Base-by-base conservation (phyloP, 345 rosid genomes). In the Theobroma cacao region DNA sequence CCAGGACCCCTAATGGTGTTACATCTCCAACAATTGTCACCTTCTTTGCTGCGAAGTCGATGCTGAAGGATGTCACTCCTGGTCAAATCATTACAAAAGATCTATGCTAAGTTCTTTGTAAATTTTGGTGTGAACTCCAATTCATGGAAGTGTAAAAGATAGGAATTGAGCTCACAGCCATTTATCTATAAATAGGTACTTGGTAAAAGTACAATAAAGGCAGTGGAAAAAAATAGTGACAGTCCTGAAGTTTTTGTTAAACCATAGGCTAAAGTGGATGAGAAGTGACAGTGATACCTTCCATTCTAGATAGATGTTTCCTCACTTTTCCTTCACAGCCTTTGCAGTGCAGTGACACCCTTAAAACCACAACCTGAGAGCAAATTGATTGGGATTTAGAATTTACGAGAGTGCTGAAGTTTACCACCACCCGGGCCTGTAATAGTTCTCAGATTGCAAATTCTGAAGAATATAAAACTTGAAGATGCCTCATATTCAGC, bases 341-440 rank as follows among this genome's bases (percentile, higher is more conserved):
- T 92, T 84, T 92, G 80, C 98, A 93, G 82, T 95, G 98, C 24
- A 95, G 80, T 66, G 98, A 95, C 82, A 95, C 98, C 85, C 91
- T 89, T 83, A 94, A 82, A 71, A 90, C 98, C 72, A 93, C 98
- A 50, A 91, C 93, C 91, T 92, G 90, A 67, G 80, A 78, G 24
- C 64, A 61, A 65, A 31, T 7, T 8, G 7, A 38, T 28, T 34
- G 20, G 12, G 30, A 47, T 58, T 60, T 18, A 40, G 30, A 69
- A 69, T 18, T 63, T 36, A 62, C 12, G n/a, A 8, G 45, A 41
- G 28, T 65, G 9, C 36, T 18, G 3, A 20, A 20, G 41, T 53
- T 53, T 50, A 10, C 13, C 8, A 10, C 45, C 45, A 41, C 45
- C 45, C 45, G 8, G 45, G 13, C 10, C 17, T 50, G 18, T 12